A percentile compares a stretch with the other conserved stretches of the same genome.
phyloP scores from a whole-genome alignment of 345 rosid species.

The Eucalyptus virginea region DNA sequence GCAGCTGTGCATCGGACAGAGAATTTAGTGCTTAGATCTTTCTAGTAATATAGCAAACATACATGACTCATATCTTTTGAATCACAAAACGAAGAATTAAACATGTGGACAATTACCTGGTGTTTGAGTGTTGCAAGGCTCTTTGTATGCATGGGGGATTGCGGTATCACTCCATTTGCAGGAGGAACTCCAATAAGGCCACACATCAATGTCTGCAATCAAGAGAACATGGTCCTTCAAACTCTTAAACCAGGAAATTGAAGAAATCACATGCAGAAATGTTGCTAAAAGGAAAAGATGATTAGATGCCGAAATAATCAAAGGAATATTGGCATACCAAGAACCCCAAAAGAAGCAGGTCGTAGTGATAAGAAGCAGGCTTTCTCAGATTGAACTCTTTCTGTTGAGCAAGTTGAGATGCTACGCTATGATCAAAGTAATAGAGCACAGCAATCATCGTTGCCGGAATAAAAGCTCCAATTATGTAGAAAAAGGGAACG shows the following conservation, averaged over 20 bases:
- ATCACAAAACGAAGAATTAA: background rate
- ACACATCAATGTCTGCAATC: conserved; percentile 50
- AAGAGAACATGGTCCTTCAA: background rate
- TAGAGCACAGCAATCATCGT: conserved; percentile 97
- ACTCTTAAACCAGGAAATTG: background rate
- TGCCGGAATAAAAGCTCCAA: conserved; percentile 94
- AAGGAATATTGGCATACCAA: conserved; percentile 29
- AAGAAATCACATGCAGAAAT: background rate
- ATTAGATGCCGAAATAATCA: background rate
- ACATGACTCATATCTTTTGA: background rate
- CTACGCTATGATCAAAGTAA: conserved; percentile 96
- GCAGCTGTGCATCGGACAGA: conserved; percentile 31
- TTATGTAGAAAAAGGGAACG: conserved; percentile 72
- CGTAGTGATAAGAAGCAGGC: conserved; percentile 88
- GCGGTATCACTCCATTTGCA: conserved; percentile 78
- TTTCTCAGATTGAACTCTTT: conserved; percentile 90
- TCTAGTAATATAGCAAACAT: background rate
- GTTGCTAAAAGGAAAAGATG: background rate
- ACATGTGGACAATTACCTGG: conserved; percentile 32
- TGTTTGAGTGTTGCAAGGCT: conserved; percentile 75
- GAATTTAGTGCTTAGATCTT: background rate
- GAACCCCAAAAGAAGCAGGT: conserved; percentile 76
- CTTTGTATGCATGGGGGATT: conserved; percentile 88
- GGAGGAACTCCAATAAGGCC: conserved; percentile 84
- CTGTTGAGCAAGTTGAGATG: conserved; percentile 96